Evolutionary conservation across 2,329 filamentous ascomycete genomes (phyloP).

Genomic region (Zymoseptoria crescenta): DNA sequence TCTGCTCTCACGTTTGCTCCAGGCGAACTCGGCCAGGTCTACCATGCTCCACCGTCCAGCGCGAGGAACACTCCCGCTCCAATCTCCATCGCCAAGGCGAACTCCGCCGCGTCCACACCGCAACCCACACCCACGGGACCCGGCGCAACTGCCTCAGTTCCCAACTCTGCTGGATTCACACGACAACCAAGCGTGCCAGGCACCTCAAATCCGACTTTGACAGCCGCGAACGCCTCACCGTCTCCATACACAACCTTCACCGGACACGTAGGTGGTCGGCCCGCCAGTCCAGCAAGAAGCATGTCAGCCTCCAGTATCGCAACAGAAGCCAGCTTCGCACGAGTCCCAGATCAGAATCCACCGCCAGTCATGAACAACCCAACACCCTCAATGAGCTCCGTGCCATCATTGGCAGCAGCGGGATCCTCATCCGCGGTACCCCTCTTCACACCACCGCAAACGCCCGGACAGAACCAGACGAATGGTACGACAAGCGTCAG

Average conservation of each 20-base stretch:
- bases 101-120: slow-evolving; percentile 35
- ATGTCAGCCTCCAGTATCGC: slow-evolving; percentile 76
- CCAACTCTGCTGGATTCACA: not conserved
- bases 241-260: slow-evolving; percentile 39
- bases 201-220: not conserved
- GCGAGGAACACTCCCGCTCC: slow-evolving; percentile 33
- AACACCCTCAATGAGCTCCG: slow-evolving; percentile 26
- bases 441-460: slow-evolving; percentile 84
- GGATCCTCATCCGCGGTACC: slow-evolving; percentile 45
- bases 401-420: slow-evolving; percentile 31
- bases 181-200: slow-evolving; percentile 5
- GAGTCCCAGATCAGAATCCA: slow-evolving; percentile 38
- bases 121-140: slow-evolving; percentile 27
- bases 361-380: slow-evolving; percentile 30
- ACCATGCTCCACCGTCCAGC: slow-evolving; percentile 50
- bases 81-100: slow-evolving; percentile 32
- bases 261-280: slow-evolving; percentile 38
- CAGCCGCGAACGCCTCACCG: slow-evolving; percentile 43
- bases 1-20: slow-evolving; percentile 77
- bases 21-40: slow-evolving; percentile 76
- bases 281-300: slow-evolving; percentile 73
- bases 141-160: slow-evolving; percentile 9
- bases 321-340: slow-evolving; percentile 47
- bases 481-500: slow-evolving; percentile 5
- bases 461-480: slow-evolving; percentile 48